phyloP scores from a whole-genome alignment of 164 flowering plant species.

The Protea cynaroides region DNA sequence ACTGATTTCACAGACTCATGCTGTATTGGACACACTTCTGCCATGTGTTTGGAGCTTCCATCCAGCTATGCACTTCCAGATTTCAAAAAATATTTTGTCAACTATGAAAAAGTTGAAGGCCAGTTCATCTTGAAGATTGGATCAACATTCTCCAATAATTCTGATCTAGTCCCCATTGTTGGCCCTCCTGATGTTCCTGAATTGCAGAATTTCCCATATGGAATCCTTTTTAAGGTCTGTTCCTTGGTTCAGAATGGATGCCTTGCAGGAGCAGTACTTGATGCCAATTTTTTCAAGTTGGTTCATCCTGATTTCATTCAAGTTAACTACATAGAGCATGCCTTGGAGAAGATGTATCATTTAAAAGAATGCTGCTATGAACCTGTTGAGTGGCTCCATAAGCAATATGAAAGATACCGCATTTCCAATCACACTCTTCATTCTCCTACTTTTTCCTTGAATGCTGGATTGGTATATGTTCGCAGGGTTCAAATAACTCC shows the following conservation, averaged over 20 bases:
- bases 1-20: conserved; percentile 60
- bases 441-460: conserved; percentile 40
- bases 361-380: conserved; percentile 73
- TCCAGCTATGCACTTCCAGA: conserved; percentile 33
- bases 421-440: conserved; percentile 13
- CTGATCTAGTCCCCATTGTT: conserved; percentile 64
- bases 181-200: conserved; percentile 29
- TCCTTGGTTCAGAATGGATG: conserved; percentile 69
- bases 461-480: conserved; percentile 64
- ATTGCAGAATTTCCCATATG: conserved; percentile 38
- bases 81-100: conserved; percentile 36
- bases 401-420: conserved; percentile 38
- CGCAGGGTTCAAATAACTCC: conserved; percentile 81
- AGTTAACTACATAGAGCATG: conserved; percentile 40
- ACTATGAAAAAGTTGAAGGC: conserved; percentile 39
- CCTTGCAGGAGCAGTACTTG: conserved; percentile 57
- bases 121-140: conserved; percentile 35
- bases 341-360: conserved; percentile 54
- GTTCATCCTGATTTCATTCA: conserved; percentile 44
- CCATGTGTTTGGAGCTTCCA: conserved; percentile 70
- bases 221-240: conserved; percentile 58
- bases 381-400: conserved; percentile 61
- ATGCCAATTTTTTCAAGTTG: conserved; percentile 39
- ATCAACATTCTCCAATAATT: conserved; percentile 30
- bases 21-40: conserved; percentile 71